A percentile compares a stretch with the other conserved stretches of the same genome.
These are phyloP conservation scores for Cladosporium sphaerospermum DNA, from an alignment of 2,329 filamentous ascomycete genomes.

Conservation along the genomic window DNA sequence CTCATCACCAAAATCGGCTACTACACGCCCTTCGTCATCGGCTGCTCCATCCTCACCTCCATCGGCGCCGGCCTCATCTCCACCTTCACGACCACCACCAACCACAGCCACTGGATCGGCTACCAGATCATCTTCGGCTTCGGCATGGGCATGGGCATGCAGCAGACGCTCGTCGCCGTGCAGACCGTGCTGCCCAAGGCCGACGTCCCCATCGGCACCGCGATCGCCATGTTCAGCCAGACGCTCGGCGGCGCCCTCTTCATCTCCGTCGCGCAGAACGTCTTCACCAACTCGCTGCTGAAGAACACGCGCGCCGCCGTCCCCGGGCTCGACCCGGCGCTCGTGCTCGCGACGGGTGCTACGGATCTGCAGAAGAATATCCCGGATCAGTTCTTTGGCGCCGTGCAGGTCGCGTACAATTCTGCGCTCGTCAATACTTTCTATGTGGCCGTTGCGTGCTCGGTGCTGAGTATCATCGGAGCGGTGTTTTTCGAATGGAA, in stretches of 20 bases:
- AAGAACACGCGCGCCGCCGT: constrained; percentile 33
- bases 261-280: constrained; percentile 45
- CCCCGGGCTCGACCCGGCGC: constrained; percentile 36
- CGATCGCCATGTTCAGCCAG: constrained; percentile 44
- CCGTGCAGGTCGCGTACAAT: constrained; percentile 61
- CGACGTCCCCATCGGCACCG: constrained; percentile 43
- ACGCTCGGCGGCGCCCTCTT: constrained; percentile 45
- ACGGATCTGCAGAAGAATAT: constrained; percentile 56
- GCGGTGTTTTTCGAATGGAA: constrained; percentile 56
- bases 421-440: constrained; percentile 53
- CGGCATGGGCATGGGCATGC: constrained; percentile 44
- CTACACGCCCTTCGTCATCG: constrained; percentile 44
- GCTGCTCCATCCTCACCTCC: constrained; percentile 34
- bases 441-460: constrained; percentile 52
- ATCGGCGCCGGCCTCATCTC: constrained; percentile 42
- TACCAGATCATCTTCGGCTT: constrained; percentile 33
- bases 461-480: constrained; percentile 49
- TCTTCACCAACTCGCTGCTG: constrained; percentile 45
- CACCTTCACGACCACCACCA: constrained; percentile 37
- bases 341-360: constrained; percentile 45
- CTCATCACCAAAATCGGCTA: constrained; percentile 39
- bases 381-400: constrained; percentile 41
- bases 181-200: constrained; percentile 38
- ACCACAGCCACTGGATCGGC: constrained; percentile 33
- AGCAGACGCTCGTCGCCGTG: constrained; percentile 41